Conservation (phyloP, 192 early-diverging fungal genomes). For the Coemansia sp. region DNA sequence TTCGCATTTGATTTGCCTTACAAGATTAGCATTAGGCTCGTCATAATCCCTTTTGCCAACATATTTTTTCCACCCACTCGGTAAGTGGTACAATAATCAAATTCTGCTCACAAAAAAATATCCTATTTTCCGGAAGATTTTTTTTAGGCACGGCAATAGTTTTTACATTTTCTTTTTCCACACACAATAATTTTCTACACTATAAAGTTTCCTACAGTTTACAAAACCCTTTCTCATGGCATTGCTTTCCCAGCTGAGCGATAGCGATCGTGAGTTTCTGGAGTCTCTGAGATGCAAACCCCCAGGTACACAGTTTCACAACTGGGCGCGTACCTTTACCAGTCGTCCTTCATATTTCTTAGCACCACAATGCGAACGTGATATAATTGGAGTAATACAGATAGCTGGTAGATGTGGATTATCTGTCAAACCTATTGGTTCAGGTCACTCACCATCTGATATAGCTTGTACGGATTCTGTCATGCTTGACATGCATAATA, state of each 20-base stretch:
- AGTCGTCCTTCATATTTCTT: slow-evolving; percentile 61
- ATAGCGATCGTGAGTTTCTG: slow-evolving; percentile 22
- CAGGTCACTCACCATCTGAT: slow-evolving; percentile 76
- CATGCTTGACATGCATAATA: slow-evolving; percentile 69
- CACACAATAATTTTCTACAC: not conserved
- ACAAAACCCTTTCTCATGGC: too few species aligned
- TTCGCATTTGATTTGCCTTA: too few species aligned
- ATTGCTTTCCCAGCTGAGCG: not conserved
- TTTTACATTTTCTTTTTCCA: not conserved
- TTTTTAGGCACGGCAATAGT: too few species aligned
- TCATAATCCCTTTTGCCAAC: too few species aligned
- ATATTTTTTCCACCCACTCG: too few species aligned
- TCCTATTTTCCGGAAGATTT: too few species aligned
- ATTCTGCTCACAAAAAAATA: too few species aligned
- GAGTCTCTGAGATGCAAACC: slow-evolving; percentile 19
- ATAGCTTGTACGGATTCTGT: slow-evolving; percentile 64
- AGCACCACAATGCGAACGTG: slow-evolving; percentile 59
- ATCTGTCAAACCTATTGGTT: slow-evolving; percentile 63
- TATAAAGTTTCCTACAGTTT: not conserved
- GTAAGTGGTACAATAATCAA: too few species aligned
- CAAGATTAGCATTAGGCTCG: too few species aligned
- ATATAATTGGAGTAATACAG: slow-evolving; percentile 60
- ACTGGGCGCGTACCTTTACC: slow-evolving; percentile 69
- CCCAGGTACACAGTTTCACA: slow-evolving; percentile 47
- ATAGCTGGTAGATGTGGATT: slow-evolving; percentile 40